A percentile compares a stretch with the other conserved stretches of the same genome.
These are phyloP conservation scores for Dalbergia cochinchinensis DNA, from an alignment of 306 rosid species.

Conservation along the genomic window DNA sequence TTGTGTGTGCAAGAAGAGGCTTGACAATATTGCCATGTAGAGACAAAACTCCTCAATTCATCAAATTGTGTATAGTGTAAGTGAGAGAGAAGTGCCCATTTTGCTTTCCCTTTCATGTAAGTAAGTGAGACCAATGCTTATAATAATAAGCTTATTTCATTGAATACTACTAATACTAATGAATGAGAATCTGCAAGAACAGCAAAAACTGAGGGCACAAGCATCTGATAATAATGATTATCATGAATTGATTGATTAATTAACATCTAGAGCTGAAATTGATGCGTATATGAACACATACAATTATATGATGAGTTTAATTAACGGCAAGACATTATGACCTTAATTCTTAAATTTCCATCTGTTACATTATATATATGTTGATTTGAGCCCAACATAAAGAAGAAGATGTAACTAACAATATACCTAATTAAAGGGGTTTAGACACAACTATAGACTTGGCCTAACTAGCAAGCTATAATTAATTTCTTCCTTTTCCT, in stretches of 20 bases:
- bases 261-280: slow-evolving; percentile 18
- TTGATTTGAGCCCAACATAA: slow-evolving; percentile 41
- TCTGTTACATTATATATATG: slow-evolving; percentile 41
- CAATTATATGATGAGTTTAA: background rate
- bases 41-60: slow-evolving; percentile 34
- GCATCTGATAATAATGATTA: background rate
- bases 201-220: background rate
- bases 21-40: background rate
- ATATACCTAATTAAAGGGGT: slow-evolving; percentile 43
- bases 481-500: slow-evolving; percentile 4
- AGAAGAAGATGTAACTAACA: slow-evolving; percentile 13
- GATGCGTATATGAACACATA: slow-evolving; percentile 17
- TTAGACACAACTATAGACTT: slow-evolving; percentile 18
- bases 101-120: too few relatives aligned
- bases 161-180: background rate
- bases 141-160: background rate
- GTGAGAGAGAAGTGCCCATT: too few relatives aligned
- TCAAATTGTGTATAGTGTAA: background rate
- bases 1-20: background rate
- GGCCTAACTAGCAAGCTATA: slow-evolving; percentile 1
- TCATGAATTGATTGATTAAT: background rate
- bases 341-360: slow-evolving; percentile 5
- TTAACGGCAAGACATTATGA: slow-evolving; percentile 7
- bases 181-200: background rate
- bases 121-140: too few relatives aligned